Percentiles rank a stretch among this genome's conserved stretches.
These are phyloP conservation scores for Phytopythium kandeliae DNA, from an alignment of 352 stramenopile species.

Conservation along the genomic window DNA sequence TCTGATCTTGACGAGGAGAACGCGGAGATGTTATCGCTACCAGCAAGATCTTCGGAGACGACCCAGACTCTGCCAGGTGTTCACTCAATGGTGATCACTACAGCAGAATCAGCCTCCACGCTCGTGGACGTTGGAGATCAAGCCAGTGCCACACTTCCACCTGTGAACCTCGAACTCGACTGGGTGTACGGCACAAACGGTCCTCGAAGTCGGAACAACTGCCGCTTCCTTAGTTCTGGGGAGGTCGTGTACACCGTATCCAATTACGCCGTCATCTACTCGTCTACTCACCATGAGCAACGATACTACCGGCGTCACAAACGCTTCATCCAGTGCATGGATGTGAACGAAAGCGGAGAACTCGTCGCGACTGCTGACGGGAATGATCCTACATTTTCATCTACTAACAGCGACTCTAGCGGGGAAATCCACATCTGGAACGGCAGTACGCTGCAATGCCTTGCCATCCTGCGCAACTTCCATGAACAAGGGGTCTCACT, in stretches of 20 bases:
- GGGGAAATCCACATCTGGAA: conserved; percentile 75
- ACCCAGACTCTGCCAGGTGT: no score
- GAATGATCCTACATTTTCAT: conserved; percentile 9
- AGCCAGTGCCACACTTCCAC: conserved; percentile 26
- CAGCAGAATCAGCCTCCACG: not conserved
- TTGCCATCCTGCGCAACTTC: conserved; percentile 62
- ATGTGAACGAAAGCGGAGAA: conserved; percentile 46
- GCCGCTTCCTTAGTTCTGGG: conserved; percentile 39
- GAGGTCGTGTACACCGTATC: conserved; percentile 72
- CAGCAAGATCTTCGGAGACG: not conserved
- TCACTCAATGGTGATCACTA: not conserved
- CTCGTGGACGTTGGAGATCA: not conserved
- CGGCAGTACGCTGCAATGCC: conserved; percentile 52
- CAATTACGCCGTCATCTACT: conserved; percentile 75
- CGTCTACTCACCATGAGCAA: conserved; percentile 44
- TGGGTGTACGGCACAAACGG: conserved; percentile 74
- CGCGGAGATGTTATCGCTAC: not conserved
- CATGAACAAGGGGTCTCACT: conserved; percentile 46
- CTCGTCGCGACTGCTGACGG: conserved; percentile 63
- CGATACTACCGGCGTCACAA: conserved; percentile 68
- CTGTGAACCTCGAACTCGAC: conserved; percentile 61
- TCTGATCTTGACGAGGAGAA: conserved; percentile 42
- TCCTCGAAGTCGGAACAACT: conserved; percentile 35
- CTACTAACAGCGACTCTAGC: not conserved
- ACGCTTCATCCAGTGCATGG: conserved; percentile 52